Conservation (phyloP, 106 monocot genomes). For the Dendrobium catenatum region DNA sequence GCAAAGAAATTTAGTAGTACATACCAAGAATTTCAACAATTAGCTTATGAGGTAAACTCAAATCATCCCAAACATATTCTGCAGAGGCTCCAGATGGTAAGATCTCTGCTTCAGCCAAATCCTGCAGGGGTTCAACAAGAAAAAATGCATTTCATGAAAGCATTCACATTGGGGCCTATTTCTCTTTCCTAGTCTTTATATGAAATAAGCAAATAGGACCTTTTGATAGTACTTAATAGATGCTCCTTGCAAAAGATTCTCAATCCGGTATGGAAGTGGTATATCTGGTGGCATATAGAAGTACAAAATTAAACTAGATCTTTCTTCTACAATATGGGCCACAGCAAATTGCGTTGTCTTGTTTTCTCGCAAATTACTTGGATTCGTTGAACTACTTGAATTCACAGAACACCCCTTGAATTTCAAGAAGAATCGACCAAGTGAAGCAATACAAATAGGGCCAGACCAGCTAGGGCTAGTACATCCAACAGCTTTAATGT, state of each 20-base stretch:
- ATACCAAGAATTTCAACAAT: constrained; percentile 66
- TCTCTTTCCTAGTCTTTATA: neutral
- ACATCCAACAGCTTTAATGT: constrained; percentile 31
- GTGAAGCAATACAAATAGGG: constrained; percentile 75
- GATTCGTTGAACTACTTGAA: constrained; percentile 5
- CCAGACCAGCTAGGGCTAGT: constrained; percentile 62
- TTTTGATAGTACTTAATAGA: constrained; percentile 74
- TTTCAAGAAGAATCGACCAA: constrained; percentile 85
- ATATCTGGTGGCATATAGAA: constrained; percentile 45
- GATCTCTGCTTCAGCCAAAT: constrained; percentile 35
- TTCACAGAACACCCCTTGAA: constrained; percentile 32
- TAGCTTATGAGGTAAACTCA: constrained; percentile 75
- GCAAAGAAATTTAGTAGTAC: constrained; percentile 1
- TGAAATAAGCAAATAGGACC: constrained; percentile 20
- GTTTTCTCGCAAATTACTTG: no score
- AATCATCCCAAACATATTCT: constrained; percentile 84
- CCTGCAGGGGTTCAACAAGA: constrained; percentile 31
- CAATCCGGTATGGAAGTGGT: constrained; percentile 71
- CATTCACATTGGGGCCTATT: neutral
- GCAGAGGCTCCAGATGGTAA: constrained; percentile 49
- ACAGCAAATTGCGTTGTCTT: constrained; percentile 38
- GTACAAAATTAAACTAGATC: constrained; percentile 53
- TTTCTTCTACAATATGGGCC: constrained; percentile 60
- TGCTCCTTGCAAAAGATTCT: constrained; percentile 49
- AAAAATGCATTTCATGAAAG: constrained; percentile 1